Conservation (phyloP, 306 rosid species). For the Albizia julibrissin region DNA sequence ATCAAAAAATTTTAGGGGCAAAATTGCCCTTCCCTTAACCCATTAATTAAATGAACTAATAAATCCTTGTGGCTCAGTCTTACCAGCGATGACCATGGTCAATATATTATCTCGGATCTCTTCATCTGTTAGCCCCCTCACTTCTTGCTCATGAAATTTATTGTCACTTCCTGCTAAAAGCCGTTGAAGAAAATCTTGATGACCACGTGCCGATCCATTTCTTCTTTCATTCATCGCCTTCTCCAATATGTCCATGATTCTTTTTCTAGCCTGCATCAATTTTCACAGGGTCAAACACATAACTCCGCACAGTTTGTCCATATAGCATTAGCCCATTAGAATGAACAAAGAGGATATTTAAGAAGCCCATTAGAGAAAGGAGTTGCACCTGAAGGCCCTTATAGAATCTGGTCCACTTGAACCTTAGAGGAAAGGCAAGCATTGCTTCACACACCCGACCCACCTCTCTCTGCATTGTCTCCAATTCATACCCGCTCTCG, state of each 20-base stretch:
- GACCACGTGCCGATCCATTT: constrained; percentile 7
- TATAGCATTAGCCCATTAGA: not conserved
- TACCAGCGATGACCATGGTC: constrained; percentile 87
- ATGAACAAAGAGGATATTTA: not conserved
- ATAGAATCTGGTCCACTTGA: constrained; percentile 72
- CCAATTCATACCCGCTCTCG: constrained; percentile 52
- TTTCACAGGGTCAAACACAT: not conserved
- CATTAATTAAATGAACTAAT: too few species aligned
- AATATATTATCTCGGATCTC: constrained; percentile 82
- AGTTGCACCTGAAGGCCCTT: constrained; percentile 70
- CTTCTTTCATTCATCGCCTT: constrained; percentile 60
- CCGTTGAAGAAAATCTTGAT: constrained; percentile 63
- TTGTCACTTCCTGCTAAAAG: constrained; percentile 42
- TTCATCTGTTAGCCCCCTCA: constrained; percentile 45
- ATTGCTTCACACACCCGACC: constrained; percentile 63
- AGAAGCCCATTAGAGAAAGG: not conserved
- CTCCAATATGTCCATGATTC: constrained; percentile 58
- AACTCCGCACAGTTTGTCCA: not conserved
- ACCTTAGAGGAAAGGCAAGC: constrained; percentile 72
- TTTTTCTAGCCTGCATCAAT: constrained; percentile 65
- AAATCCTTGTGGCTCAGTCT: not conserved
- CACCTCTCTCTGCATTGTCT: constrained; percentile 50
- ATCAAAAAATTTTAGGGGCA: too few species aligned
- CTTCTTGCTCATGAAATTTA: constrained; percentile 28
- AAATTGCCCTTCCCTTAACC: too few species aligned